These are phyloP conservation scores for Borealophlyctis nickersoniae DNA, from an alignment of 192 early-diverging fungal species.

Conservation along the genomic window DNA sequence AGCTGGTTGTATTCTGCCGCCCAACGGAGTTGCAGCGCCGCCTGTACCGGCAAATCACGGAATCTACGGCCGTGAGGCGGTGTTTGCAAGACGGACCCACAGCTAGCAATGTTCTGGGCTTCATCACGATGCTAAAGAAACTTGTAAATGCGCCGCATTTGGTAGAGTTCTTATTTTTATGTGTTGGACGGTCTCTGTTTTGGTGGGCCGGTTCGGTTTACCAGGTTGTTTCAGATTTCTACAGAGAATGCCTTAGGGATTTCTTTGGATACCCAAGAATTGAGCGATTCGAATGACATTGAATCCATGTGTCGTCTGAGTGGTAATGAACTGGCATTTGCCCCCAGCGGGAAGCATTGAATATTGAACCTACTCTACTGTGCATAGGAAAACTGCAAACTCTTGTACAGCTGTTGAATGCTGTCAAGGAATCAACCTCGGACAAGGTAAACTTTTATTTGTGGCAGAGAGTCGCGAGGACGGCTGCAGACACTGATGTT, in stretches of 20 bases:
- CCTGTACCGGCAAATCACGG: constrained; percentile 23
- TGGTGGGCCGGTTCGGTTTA: no score
- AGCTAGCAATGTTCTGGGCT: constrained; percentile 38
- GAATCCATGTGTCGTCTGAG: not conserved
- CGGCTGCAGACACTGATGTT: no score
- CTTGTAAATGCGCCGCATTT: constrained; percentile 31
- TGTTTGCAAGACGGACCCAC: not conserved
- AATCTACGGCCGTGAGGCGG: constrained; percentile 2
- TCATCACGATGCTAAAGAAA: constrained; percentile 42
- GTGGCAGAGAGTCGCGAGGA: no score
- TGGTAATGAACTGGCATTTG: no score
- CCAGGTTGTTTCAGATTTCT: no score
- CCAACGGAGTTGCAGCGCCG: constrained; percentile 40
- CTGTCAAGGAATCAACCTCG: constrained; percentile 16
- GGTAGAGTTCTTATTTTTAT: constrained; percentile 11
- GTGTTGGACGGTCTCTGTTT: not conserved
- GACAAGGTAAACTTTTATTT: constrained; percentile 31
- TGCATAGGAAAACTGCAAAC: constrained; percentile 26
- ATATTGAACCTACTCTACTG: no score
- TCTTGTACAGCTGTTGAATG: constrained; percentile 12
- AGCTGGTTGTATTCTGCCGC: constrained; percentile 53
- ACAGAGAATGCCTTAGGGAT: no score
- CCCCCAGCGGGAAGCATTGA: no score
- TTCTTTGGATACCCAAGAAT: not conserved
- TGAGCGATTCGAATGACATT: not conserved